Evolutionary conservation across 164 flowering plant species (phyloP), one percentile per base, ranked within the genome.

Genomic region (Magnolia officinalis): DNA sequence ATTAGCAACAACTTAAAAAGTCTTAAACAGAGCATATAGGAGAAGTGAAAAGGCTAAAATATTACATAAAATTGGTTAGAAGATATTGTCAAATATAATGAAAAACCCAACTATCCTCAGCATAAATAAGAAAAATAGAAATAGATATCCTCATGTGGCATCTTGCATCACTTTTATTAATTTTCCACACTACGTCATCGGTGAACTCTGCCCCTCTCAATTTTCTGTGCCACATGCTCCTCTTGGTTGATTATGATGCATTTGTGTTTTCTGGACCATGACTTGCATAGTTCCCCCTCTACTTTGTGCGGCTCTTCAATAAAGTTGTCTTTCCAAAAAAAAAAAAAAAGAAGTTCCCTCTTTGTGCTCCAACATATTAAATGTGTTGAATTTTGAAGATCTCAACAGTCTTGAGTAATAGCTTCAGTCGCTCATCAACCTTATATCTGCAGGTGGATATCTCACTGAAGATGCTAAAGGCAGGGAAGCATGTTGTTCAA

Each of bases 401-500:
- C 61, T 55, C 18, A 55, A 19, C 8, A 55, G 45, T 55, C 18
- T 55, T 55, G 61, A 55, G 59, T 55, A 14, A 9, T 9, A 55
- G 61, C 19, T 21, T n/a, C 76, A 45, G 31, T 69, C 58, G n/a
- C 31, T 23, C 21, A 9, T 66, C 37, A 74, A 74, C 59, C 51
- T 37, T 70, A 73, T 59, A 68, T 65, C 24, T 85, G 82, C 87
- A 95, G 99, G 99, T 93, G 67, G 97, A 93, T 71, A 85, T 89
- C 61, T 92, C 99, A 29, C 76, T 93, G 76, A 92, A 84, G 84
- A 82, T 95, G 84, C 88, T 93, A 24, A 91, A 85, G 87, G 95
- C 88, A 49, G 98, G 99, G 82, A 95, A 95, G 82, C 98, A 95
- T 84, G 98, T 95, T 10, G 87, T 95, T 77, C 99, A 95, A 92